These are phyloP conservation scores for barley (Hordeum vulgare) DNA, from an alignment of 176 grass and related monocot genomes.

Conservation along the genomic window MorexV3_pseudomolecules_assembly NC_058518.1:383389505-383390004, in stretches of 20 bases:
- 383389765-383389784: slow-evolving; percentile 12
- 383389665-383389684: neutral
- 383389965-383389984: neutral
- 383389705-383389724: slow-evolving; percentile 30
- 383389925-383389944: slow-evolving; percentile 18
- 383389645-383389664: neutral
- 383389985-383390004: neutral
- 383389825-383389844: neutral
- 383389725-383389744: slow-evolving; percentile 50
- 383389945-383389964: slow-evolving; percentile 17
- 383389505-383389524: slow-evolving; percentile 96
- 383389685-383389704: slow-evolving; percentile 13
- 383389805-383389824: neutral
- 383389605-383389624: neutral
- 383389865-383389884: neutral
- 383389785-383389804: slow-evolving; percentile 45
- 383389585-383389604: neutral
- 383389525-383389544: slow-evolving; percentile 88
- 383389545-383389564: slow-evolving; percentile 99
- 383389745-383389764: slow-evolving; percentile 34
- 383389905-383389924: slow-evolving; percentile 14
- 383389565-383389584: slow-evolving; percentile 35
- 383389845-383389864: neutral
- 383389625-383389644: neutral
- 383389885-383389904: slow-evolving; percentile 8